Conservation (phyloP, 2,329 filamentous ascomycete genomes). For the Pestalotiopsis sp. region DNA sequence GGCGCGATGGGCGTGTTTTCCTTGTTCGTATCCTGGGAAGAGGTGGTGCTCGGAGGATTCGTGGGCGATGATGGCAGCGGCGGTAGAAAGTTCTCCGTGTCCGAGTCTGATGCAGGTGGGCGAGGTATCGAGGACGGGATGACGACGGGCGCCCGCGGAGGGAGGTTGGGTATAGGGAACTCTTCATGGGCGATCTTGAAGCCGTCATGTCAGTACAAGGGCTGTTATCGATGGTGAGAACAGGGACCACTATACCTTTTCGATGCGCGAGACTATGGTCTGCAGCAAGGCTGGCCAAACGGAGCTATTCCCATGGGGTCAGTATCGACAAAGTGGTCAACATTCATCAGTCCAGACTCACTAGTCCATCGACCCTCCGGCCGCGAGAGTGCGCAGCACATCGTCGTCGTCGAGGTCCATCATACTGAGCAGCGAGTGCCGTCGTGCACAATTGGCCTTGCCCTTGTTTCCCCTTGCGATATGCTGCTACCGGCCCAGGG, state of each 20-base stretch:
- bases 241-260: conserved; percentile 48
- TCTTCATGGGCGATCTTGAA: conserved; percentile 72
- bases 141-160: conserved; percentile 37
- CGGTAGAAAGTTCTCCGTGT: conserved; percentile 45
- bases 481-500: not conserved
- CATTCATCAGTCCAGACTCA: conserved; percentile 37
- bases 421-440: conserved; percentile 24
- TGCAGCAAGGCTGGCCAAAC: conserved; percentile 40
- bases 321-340: not conserved
- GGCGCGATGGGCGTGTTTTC: conserved; percentile 56
- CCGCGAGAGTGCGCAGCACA: conserved; percentile 49
- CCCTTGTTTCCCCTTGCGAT: not conserved
- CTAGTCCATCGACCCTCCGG: conserved; percentile 58
- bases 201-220: conserved; percentile 9
- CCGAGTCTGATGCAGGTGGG: conserved; percentile 36
- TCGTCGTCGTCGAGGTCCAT: conserved; percentile 63
- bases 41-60: conserved; percentile 34
- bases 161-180: conserved; percentile 71
- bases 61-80: conserved; percentile 48
- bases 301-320: conserved; percentile 31
- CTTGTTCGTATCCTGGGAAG: conserved; percentile 66
- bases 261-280: conserved; percentile 38
- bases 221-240: not conserved
- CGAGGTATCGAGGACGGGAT: conserved; percentile 33
- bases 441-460: not conserved